Conservation (phyloP, 805 yeast species). For the Grigorovia transvaalensis region DNA sequence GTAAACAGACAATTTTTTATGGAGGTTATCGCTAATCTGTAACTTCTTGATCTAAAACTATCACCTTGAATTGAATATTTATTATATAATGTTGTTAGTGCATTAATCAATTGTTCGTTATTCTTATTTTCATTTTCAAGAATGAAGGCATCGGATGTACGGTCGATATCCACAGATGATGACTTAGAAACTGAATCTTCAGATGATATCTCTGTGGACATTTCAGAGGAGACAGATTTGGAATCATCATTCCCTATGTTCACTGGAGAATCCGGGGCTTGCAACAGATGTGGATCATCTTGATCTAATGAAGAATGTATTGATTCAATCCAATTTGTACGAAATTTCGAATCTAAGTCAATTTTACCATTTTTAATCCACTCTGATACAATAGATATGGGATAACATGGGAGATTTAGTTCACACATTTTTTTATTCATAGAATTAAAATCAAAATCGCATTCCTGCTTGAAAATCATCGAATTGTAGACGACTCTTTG, state of each 20-base stretch:
- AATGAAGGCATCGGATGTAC: background rate
- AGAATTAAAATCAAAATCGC: slow-evolving; percentile 5
- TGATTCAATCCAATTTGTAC: background rate
- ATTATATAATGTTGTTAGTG: slow-evolving; percentile 12
- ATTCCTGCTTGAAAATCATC: slow-evolving; percentile 14
- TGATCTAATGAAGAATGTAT: slow-evolving; percentile 1
- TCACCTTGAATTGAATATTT: slow-evolving; percentile 23
- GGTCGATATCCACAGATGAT: background rate
- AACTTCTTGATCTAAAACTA: slow-evolving; percentile 20
- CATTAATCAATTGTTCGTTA: slow-evolving; percentile 13
- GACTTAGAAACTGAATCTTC: background rate
- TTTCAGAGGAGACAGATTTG: background rate
- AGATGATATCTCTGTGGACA: background rate
- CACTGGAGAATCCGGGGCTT: background rate
- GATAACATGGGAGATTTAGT: slow-evolving; percentile 6
- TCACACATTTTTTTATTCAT: background rate
- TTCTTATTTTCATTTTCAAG: background rate
- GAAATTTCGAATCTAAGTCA: background rate
- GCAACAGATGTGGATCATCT: background rate
- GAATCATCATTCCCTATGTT: background rate
- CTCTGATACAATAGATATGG: slow-evolving; percentile 9
- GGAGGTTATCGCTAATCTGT: slow-evolving; percentile 18
- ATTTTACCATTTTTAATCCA: slow-evolving; percentile 11
- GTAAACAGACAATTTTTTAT: slow-evolving; percentile 12
- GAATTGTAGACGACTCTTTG: slow-evolving; percentile 3